Evolutionary conservation across 805 yeast species (phyloP).

Genomic region (Saturnispora bothae): DNA sequence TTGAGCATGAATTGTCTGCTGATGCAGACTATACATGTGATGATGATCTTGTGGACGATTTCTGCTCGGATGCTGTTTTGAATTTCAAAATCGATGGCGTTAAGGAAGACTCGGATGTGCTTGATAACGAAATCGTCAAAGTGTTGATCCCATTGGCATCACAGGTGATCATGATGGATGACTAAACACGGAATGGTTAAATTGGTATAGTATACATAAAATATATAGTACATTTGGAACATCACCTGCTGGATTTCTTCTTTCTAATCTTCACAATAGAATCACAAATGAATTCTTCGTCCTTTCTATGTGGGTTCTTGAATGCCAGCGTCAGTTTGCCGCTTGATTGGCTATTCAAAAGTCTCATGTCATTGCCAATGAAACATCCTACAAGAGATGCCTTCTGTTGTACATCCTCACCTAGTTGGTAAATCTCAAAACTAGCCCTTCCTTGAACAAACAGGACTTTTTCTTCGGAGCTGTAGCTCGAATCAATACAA

Average conservation of each 20-base stretch:
- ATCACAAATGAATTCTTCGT: background rate
- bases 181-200: too few species aligned
- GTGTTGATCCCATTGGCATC: conserved; percentile 29
- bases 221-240: too few species aligned
- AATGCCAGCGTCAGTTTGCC: conserved; percentile 20
- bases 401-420: conserved; percentile 14
- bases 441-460: conserved; percentile 17
- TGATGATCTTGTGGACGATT: conserved; percentile 23
- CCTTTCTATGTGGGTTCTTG: conserved; percentile 2
- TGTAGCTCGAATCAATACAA: conserved; percentile 21
- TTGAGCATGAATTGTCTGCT: conserved; percentile 22
- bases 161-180: conserved; percentile 20
- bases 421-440: conserved; percentile 22
- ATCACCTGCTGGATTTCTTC: too few species aligned
- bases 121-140: conserved; percentile 22
- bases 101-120: conserved; percentile 12
- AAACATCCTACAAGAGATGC: conserved; percentile 19
- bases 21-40: conserved; percentile 19
- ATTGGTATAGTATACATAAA: too few species aligned
- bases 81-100: conserved; percentile 14
- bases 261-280: conserved; percentile 1
- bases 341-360: conserved; percentile 19
- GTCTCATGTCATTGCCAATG: conserved; percentile 17
- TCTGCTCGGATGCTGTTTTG: conserved; percentile 22
- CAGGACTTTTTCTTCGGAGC: conserved; percentile 19